Evolutionary conservation across 805 yeast species (phyloP), one percentile per base, ranked within the genome.

Genomic region (Candida parachauliodes): DNA sequence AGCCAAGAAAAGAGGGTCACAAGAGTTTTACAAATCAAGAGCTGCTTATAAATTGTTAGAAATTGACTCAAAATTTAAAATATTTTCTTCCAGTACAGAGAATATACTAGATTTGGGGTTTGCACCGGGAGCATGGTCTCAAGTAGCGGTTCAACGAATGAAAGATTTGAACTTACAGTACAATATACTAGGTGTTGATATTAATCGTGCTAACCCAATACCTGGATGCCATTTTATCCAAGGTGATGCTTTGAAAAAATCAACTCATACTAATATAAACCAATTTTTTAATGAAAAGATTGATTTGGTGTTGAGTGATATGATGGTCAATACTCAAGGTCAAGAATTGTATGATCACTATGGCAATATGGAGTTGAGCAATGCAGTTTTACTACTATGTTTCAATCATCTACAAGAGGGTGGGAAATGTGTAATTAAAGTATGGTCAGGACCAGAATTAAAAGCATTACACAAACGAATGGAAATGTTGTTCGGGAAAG

Each of bases 41-140:
- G 98, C 98, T 0, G 97, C 97, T 0, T 91, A 79, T 63, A 93
- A 93, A 53, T 65, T 93, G 23, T 57, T 79, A 16, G 94, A 91
- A 52, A 70, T 93, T 8, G 79, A 89, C 54, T 66, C 77, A 11
- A 78, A 74, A 49, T 84, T 69, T 59, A 57, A 67, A 22, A 43
- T 93, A 2, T 80, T 91, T 55, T 54, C 44, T 32, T 58, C 61
- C 27, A 69, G 69, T 2, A 69, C 77, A 0, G 70, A 63, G 46
- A 74, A 78, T 29, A 83, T 93, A 1, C 77, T 93, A 4, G 98
- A 93, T 62, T 63, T 93, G 32, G 96, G 96, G 0, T 88, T 79
- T 57, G 95, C 96, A 0, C 96, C 96, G 0, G 96, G 96, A 0
- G 88, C 95, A 3, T 88, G 96, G 96, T 77, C 91, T 7, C 95